Base-by-base conservation (phyloP, 805 yeast genomes). In the Zygoascus flipseniorum region DNA sequence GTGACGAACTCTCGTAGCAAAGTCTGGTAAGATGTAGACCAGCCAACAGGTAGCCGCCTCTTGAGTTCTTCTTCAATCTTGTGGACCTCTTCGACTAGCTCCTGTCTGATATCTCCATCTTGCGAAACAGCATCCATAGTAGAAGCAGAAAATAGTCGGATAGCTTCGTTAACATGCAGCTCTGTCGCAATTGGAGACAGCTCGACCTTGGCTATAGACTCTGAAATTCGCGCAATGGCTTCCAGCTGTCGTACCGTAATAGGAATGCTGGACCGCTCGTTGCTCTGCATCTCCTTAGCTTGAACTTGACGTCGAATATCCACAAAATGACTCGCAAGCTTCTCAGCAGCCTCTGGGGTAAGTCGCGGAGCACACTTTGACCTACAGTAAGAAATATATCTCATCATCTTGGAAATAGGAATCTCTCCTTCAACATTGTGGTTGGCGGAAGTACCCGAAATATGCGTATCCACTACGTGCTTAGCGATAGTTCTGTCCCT, bases 241-340 rank as follows among this genome's bases (percentile, higher is more conserved):
- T 93, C 99, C 57, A 93, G 77, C 73, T 93, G 99, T 77, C 99
- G 89, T 46, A 93, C 82, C 0, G 99, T 93, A 65, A 93, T 92
- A 31, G 99, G 99, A 64, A 93, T 93, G 1, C 97, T 85, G 0
- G 97, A 89, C 62, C 97, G 78, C 65, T 86, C 96, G 57, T 89
- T 83, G 58, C 89, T 82, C 58, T 82, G 83, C 16, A 82, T 74
- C 72, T 93, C 99, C 62, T 81, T 85, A 54, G 81, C 77, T 59
- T 87, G 89, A 52, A 93, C 83, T 56, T 83, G 83, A 62, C 85
- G 84, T 66, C 99, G 78, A 61, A 93, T 89, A 46, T 86, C 83
- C 41, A 93, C 97, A 67, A 92, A 93, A 68, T 93, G 95, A 8
- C 97, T 85, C 13, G 95, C 84, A 56, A 93, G 76, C 69, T 83